A percentile compares a stretch with the other conserved stretches of the same genome.
phyloP scores from a whole-genome alignment of 2,329 filamentous ascomycete species.

The Teratosphaeria viscida region DNA sequence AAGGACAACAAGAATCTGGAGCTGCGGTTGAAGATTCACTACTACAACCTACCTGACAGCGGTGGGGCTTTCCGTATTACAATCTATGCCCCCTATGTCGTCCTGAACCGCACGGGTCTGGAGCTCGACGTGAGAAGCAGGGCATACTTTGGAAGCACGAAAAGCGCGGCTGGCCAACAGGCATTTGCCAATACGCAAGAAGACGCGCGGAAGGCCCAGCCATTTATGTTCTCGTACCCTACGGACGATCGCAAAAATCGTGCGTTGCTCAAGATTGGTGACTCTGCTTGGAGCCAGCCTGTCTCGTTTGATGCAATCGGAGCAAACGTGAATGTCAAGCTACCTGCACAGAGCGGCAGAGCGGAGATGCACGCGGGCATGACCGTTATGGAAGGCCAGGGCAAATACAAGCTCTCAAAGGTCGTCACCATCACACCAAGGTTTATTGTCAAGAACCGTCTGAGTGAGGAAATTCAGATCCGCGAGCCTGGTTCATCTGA shows the following conservation, averaged over 20 bases:
- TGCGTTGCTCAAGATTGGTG: conserved; percentile 73
- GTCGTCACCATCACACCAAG: conserved; percentile 86
- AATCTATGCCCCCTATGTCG: conserved; percentile 86
- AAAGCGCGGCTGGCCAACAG: conserved; percentile 71
- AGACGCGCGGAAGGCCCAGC: conserved; percentile 62
- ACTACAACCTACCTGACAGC: conserved; percentile 79
- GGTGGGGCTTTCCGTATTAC: conserved; percentile 95
- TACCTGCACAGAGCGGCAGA: conserved; percentile 59
- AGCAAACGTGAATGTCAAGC: conserved; percentile 76
- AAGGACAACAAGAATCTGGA: conserved; percentile 76
- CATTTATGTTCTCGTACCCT: conserved; percentile 92
- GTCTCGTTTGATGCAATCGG: conserved; percentile 98
- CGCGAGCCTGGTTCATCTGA: conserved; percentile 87
- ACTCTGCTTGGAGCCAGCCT: conserved; percentile 92
- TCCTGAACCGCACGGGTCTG: conserved; percentile 90
- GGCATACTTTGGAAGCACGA: conserved; percentile 73
- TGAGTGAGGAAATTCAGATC: conserved; percentile 78
- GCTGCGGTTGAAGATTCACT: conserved; percentile 77
- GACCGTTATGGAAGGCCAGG: conserved; percentile 78
- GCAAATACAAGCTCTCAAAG: conserved; percentile 96
- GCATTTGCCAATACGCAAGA: conserved; percentile 45
- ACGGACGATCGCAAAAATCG: conserved; percentile 86
- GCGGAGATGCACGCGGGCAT: conserved; percentile 88
- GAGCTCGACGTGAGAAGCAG: conserved; percentile 82
- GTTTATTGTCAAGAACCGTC: conserved; percentile 88